Conservation (phyloP, 2,329 filamentous ascomycete genomes). For the Penicillium griseofulvum region DNA sequence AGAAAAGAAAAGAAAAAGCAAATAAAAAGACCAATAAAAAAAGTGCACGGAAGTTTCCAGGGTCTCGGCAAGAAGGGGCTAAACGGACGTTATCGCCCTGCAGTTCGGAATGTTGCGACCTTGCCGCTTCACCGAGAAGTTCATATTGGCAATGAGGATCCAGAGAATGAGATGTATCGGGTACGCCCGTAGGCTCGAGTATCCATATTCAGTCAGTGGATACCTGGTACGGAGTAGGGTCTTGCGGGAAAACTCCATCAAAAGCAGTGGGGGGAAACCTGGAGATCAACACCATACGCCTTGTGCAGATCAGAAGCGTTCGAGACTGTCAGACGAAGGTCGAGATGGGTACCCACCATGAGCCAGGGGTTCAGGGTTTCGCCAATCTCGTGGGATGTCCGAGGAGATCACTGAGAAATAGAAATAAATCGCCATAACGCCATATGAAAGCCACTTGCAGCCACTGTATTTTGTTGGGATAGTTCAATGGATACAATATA, state of each 20-base stretch:
- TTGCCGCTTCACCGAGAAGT: conserved; percentile 13
- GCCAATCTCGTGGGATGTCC: neutral
- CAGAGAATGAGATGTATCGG: neutral
- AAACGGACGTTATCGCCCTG: conserved; percentile 21
- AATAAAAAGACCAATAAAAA: neutral
- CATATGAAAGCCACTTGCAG: neutral
- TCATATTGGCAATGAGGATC: conserved; percentile 10
- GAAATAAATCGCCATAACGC: neutral
- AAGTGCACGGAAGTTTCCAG: conserved; percentile 12
- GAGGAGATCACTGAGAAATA: neutral
- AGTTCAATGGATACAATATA: neutral
- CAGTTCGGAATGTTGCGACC: conserved; percentile 18
- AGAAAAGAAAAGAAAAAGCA: neutral
- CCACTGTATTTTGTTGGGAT: conserved; percentile 10
- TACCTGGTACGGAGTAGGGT: neutral
- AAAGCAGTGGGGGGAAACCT: conserved; percentile 6
- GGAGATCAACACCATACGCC: conserved; percentile 9
- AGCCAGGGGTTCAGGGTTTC: neutral
- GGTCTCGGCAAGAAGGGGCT: conserved; percentile 12
- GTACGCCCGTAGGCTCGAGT: neutral
- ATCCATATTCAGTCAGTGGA: neutral
- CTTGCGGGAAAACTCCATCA: conserved; percentile 8
- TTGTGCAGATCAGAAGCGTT: conserved; percentile 6
- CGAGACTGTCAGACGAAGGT: conserved; percentile 6
- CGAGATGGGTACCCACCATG: conserved; percentile 3